Base-by-base conservation (phyloP, 2,329 filamentous ascomycete species). In the Achaetomium macrosporum region DNA sequence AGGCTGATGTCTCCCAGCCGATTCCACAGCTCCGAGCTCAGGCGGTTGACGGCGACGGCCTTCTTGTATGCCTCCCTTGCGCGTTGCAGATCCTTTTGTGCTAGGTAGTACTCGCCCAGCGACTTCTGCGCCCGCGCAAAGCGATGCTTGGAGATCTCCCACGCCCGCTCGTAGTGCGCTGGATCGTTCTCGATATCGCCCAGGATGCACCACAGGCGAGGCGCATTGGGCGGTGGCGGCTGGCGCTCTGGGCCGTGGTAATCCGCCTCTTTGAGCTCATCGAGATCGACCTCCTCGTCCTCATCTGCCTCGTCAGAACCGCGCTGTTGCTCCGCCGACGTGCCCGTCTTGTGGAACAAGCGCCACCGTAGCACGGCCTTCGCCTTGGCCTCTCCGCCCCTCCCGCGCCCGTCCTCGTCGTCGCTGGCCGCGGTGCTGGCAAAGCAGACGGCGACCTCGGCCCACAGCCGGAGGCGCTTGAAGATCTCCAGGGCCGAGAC, bases 401-500 rank as follows among this genome's bases (percentile, higher is more conserved):
- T 73, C 1, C 79, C 79, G 5, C 79, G 71, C 2, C 70, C 82
- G 47, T 71, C 73, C 53, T 75, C 73, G 47, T 82, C 79, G 5
- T 84, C 78, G 0, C 82, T 76, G 47, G 71, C 74, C 17, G 72
- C 80, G 42, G 67, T 76, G 65, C 71, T 77, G 12, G 90, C 91
- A 63, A 90, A 85, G 67, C 93, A 99, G 1, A 99, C 76, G 0
- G 93, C 92, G 5, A 91, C 90, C 70, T 99, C 93, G 1, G 93
- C 88, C 90, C 93, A 97, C 68, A 97, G 85, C 52, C 90, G 84
- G 16, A 99, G 73, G 3, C 93, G 81, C 71, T 96, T 91, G 71
- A 97, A 99, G 56, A 99, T 97, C 56, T 96, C 93, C 1, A 99
- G 78, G 0, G 93, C 93, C 0, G 91, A 95, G 3, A 89, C 79